phyloP scores from a whole-genome alignment of 1,284 basidiomycete genomes.

The Schizopora paradoxa region DNA sequence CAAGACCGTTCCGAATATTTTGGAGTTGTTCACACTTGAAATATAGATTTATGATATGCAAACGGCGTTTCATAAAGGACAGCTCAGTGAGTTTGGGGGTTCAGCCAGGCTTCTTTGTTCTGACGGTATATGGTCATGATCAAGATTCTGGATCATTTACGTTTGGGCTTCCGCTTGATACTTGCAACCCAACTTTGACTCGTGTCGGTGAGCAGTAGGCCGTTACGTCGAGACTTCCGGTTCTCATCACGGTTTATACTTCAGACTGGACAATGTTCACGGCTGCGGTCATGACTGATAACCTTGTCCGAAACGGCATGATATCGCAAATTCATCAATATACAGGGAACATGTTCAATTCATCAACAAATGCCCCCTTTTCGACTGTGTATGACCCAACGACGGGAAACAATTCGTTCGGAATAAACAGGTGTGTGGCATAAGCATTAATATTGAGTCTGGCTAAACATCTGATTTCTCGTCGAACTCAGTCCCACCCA shows the following conservation, averaged over 20 bases:
- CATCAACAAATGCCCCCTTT: constrained; percentile 19
- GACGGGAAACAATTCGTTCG: constrained; percentile 21
- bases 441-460: too few species aligned
- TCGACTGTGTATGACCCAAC: constrained; percentile 27
- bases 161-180: constrained; percentile 25
- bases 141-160: background rate
- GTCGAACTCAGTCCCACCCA: constrained; percentile 27
- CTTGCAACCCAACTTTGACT: constrained; percentile 20
- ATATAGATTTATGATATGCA: constrained; percentile 7
- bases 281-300: constrained; percentile 29
- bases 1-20: background rate
- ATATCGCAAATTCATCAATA: constrained; percentile 30
- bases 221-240: constrained; percentile 18
- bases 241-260: constrained; percentile 11
- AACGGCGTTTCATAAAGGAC: constrained; percentile 3
- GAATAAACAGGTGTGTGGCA: constrained; percentile 22
- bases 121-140: too few species aligned
- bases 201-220: constrained; percentile 21
- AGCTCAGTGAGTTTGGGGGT: background rate
- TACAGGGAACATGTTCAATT: constrained; percentile 19
- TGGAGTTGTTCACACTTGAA: background rate
- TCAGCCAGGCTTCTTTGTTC: too few species aligned
- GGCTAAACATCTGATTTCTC: background rate
- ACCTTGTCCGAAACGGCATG: constrained; percentile 27
- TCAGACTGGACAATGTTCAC: constrained; percentile 38